These are phyloP conservation scores for Trichophyton rubrum DNA, from an alignment of 2,329 filamentous ascomycete genomes.

Conservation along the genomic window DNA sequence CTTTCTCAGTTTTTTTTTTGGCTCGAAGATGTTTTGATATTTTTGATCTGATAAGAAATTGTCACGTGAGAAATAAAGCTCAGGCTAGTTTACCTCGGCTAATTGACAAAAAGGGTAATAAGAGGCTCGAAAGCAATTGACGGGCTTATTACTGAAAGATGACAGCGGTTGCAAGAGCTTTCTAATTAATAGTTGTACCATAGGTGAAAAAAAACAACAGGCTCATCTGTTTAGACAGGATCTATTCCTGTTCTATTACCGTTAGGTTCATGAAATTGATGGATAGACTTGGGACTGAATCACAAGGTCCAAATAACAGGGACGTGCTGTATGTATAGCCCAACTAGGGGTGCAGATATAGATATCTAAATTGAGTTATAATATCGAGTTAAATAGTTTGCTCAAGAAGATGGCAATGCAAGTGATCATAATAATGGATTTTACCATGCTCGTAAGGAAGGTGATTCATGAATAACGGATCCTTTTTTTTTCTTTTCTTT, in stretches of 20 bases:
- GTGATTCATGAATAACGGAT: not conserved
- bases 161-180: not conserved
- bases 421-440: not conserved
- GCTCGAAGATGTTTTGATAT: not conserved
- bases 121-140: too few relatives aligned
- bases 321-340: not conserved
- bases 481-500: too few relatives aligned
- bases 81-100: not conserved
- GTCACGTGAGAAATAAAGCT: not conserved
- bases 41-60: not conserved
- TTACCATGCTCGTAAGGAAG: not conserved
- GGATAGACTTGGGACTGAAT: not conserved
- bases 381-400: not conserved
- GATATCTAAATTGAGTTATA: not conserved
- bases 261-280: not conserved
- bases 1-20: not conserved
- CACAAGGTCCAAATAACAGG: not conserved
- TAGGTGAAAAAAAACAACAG: not conserved
- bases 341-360: not conserved
- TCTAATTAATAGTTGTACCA: not conserved
- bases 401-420: not conserved
- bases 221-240: not conserved
- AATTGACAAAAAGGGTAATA: not conserved
- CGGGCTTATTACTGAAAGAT: too few relatives aligned
- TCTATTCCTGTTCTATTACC: not conserved